phyloP scores from a whole-genome alignment of 192 early-diverging fungal genomes.

The Phycomyces blakesleeanus region DNA sequence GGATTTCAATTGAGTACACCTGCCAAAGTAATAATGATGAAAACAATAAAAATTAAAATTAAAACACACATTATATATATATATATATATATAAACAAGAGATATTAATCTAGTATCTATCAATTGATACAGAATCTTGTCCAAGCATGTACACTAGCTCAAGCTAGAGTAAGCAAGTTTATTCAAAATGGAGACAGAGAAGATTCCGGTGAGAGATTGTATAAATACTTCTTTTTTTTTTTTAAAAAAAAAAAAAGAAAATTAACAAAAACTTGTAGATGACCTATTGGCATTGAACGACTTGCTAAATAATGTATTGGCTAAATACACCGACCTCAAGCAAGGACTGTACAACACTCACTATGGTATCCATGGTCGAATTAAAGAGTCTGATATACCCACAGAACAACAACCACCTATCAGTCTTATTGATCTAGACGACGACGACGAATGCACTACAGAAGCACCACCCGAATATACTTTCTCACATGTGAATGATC shows the following conservation, averaged over 20 bases:
- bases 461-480: conserved; percentile 14
- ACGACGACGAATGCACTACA: conserved; percentile 14
- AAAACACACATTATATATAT: no score
- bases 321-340: conserved; percentile 58
- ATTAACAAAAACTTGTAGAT: conserved; percentile 34
- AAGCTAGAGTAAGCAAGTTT: no score
- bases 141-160: background rate
- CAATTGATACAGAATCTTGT: background rate
- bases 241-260: no score
- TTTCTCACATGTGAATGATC: conserved; percentile 12
- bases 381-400: background rate
- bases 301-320: conserved; percentile 70
- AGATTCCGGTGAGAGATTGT: no score
- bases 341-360: conserved; percentile 41
- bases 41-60: no score
- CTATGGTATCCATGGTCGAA: conserved; percentile 21
- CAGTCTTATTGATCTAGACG: conserved; percentile 44
- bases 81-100: no score
- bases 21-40: no score
- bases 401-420: conserved; percentile 25
- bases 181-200: no score
- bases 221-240: no score
- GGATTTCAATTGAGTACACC: background rate
- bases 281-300: conserved; percentile 67
- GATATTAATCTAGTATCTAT: no score